A percentile compares a stretch with the other conserved stretches of the same genome.
phyloP scores from a whole-genome alignment of 768 basidiomycete species.

The Hygrophorus russula region DNA sequence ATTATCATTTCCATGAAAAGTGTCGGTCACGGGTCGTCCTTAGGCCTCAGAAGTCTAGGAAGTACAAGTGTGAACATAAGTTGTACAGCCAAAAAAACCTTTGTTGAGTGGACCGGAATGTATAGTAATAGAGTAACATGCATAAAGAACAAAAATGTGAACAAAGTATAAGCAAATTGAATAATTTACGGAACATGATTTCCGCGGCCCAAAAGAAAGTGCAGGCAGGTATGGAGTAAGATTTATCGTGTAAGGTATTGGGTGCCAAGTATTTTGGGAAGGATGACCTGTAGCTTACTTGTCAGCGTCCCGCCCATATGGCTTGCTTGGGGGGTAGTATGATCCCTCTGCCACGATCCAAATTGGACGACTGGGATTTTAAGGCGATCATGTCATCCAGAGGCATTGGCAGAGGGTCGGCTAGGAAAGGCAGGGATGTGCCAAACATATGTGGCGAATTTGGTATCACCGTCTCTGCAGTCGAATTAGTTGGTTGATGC shows the following conservation, averaged over 20 bases:
- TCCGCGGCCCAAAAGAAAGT: neutral
- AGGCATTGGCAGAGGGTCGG: slow-evolving; percentile 47
- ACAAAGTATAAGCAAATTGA: too few species aligned
- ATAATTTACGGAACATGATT: too few species aligned
- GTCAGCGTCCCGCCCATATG: slow-evolving; percentile 26
- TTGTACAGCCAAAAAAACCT: too few species aligned
- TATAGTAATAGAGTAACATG: too few species aligned
- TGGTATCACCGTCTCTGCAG: neutral
- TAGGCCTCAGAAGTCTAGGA: too few species aligned
- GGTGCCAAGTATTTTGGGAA: neutral
- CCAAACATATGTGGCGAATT: slow-evolving; percentile 7
- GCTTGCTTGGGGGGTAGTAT: slow-evolving; percentile 25
- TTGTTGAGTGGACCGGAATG: too few species aligned
- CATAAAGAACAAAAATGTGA: too few species aligned
- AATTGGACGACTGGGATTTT: slow-evolving; percentile 8
- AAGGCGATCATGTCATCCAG: slow-evolving; percentile 36
- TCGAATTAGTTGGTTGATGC: neutral
- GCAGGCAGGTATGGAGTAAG: neutral
- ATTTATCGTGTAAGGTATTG: neutral
- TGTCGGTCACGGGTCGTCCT: too few species aligned
- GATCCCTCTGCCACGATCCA: slow-evolving; percentile 13
- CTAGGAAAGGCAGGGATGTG: slow-evolving; percentile 16
- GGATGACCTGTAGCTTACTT: too few species aligned
- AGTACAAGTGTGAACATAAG: too few species aligned
- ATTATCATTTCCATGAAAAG: too few species aligned